Evolutionary conservation across 345 rosid species (phyloP).

Genomic region (Corymbia maculata): DNA sequence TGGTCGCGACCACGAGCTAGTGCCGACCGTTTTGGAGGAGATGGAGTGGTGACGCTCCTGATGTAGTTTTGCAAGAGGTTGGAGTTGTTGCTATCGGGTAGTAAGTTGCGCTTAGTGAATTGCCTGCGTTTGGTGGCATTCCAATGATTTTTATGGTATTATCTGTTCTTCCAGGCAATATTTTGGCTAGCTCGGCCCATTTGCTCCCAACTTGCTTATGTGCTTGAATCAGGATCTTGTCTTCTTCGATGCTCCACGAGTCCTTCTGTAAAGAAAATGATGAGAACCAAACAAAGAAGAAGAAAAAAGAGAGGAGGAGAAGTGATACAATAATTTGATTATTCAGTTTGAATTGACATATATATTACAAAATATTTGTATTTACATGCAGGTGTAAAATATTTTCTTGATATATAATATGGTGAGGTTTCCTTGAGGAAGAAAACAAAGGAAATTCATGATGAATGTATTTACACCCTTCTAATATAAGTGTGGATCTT

Average conservation of each 20-base stretch:
- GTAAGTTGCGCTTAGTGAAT: background rate
- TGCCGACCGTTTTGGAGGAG: background rate
- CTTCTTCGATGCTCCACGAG: background rate
- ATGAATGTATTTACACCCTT: background rate
- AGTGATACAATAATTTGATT: background rate
- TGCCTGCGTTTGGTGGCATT: background rate
- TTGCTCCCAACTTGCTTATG: background rate
- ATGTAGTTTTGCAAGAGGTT: background rate
- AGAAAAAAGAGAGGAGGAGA: background rate
- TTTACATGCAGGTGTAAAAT: background rate
- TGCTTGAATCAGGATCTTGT: background rate
- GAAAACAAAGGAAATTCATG: background rate
- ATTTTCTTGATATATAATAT: background rate
- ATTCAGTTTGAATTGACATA: background rate
- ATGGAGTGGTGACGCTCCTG: background rate
- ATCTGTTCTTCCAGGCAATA: background rate
- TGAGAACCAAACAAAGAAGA: background rate
- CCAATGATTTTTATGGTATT: slow-evolving; percentile 1
- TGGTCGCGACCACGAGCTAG: background rate
- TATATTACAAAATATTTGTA: background rate
- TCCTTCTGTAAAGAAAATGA: background rate
- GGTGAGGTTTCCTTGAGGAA: background rate
- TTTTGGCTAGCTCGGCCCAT: background rate
- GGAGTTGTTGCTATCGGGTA: background rate
- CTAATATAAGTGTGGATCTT: background rate